phyloP scores from a whole-genome alignment of 768 basidiomycete genomes.

The Pholiota molesta region DNA sequence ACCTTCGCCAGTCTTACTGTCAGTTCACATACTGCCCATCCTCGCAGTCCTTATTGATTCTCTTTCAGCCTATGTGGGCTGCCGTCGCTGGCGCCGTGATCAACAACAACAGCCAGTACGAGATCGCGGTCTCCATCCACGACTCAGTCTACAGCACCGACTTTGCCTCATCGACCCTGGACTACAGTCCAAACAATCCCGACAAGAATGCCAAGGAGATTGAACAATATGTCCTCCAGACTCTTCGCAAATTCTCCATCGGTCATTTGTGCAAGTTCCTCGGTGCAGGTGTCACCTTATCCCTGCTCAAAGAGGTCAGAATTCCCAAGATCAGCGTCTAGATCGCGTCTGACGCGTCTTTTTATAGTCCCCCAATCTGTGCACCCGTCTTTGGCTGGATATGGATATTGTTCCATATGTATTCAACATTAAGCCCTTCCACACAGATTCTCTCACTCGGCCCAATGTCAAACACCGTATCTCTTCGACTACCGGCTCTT shows the following conservation, averaged over 20 bases:
- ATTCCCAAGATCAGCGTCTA: slow-evolving; percentile 18
- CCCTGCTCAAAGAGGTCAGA: slow-evolving; percentile 63
- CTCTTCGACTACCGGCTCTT: slow-evolving; percentile 78
- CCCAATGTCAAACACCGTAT: slow-evolving; percentile 84
- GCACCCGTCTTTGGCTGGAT: slow-evolving; percentile 83
- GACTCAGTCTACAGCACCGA: slow-evolving; percentile 88
- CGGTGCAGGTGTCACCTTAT: slow-evolving; percentile 77
- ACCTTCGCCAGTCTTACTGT: slow-evolving; percentile 71
- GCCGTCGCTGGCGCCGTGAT: slow-evolving; percentile 69
- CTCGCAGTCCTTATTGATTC: slow-evolving; percentile 15
- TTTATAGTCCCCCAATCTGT: slow-evolving; percentile 73
- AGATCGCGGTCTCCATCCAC: slow-evolving; percentile 80
- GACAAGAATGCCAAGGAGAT: slow-evolving; percentile 62
- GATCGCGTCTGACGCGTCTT: slow-evolving; percentile 20
- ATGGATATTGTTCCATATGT: slow-evolving; percentile 84
- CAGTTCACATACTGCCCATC: slow-evolving; percentile 26
- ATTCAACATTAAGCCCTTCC: slow-evolving; percentile 84
- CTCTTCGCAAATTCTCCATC: slow-evolving; percentile 68
- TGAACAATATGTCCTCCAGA: slow-evolving; percentile 64
- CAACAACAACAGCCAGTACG: slow-evolving; percentile 62
- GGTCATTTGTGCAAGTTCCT: slow-evolving; percentile 88
- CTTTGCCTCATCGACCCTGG: slow-evolving; percentile 60
- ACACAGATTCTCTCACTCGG: slow-evolving; percentile 76
- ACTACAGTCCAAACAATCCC: slow-evolving; percentile 52
- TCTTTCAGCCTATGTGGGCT: slow-evolving; percentile 82